Conservation (phyloP, 345 rosid species). For the Conringia planisiliqua region DNA sequence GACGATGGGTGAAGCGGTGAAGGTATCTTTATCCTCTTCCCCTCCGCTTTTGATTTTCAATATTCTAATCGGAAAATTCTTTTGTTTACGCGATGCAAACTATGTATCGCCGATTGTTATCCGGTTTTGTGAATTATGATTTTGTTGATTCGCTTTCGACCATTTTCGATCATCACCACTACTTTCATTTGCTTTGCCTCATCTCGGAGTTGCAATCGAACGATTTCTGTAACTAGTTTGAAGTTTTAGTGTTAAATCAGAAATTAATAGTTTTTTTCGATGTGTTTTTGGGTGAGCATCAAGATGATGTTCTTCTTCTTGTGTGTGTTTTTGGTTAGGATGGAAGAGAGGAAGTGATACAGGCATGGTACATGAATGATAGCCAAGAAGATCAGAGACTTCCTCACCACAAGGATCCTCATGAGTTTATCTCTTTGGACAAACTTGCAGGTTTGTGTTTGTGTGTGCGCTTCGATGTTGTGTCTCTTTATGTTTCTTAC, state of each 20-base stretch:
- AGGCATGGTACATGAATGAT: constrained; percentile 96
- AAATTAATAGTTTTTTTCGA: background rate
- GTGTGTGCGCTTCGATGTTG: background rate
- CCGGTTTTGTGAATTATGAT: background rate
- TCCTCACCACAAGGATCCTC: constrained; percentile 84
- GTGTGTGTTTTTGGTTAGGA: constrained; percentile 5
- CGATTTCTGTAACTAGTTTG: background rate
- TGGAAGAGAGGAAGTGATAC: constrained; percentile 65
- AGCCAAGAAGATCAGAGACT: constrained; percentile 83
- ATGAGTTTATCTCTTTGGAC: constrained; percentile 71
- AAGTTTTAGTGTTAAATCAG: background rate
- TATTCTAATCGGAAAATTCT: background rate
- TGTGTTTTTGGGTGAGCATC: constrained; percentile 19
- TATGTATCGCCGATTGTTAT: background rate
- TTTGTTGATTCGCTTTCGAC: background rate
- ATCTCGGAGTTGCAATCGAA: background rate
- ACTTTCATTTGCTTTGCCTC: background rate
- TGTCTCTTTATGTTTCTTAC: background rate
- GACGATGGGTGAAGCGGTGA: background rate
- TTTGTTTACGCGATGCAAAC: background rate
- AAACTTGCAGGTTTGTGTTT: constrained; percentile 56
- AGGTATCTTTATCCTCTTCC: background rate
- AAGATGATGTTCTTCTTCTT: background rate
- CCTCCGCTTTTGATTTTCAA: background rate
- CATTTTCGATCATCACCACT: background rate